phyloP scores from a whole-genome alignment of 345 rosid species.

The Eucalyptus lansdowneana region DNA sequence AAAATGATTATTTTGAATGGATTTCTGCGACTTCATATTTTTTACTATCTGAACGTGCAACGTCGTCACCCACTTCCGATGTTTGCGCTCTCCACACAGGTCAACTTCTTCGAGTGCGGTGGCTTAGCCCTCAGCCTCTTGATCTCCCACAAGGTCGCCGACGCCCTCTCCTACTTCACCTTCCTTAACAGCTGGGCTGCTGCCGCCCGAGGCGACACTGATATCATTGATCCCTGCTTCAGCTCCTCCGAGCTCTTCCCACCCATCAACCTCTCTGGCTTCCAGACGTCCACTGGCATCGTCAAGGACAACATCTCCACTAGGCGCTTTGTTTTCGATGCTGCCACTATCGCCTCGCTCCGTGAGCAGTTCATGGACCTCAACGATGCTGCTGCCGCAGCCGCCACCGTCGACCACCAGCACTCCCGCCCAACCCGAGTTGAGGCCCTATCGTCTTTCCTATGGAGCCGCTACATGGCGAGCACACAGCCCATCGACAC shows the following conservation, averaged over 20 bases:
- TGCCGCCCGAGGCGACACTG: neutral
- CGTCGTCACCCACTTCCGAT: neutral
- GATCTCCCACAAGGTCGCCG: slow-evolving; percentile 24
- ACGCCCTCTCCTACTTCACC: slow-evolving; percentile 6
- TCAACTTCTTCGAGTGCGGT: slow-evolving; percentile 18
- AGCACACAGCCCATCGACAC: neutral
- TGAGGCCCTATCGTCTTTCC: neutral
- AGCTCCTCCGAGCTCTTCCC: slow-evolving; percentile 26
- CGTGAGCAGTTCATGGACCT: neutral
- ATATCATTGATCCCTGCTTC: slow-evolving; percentile 7
- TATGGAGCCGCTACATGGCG: slow-evolving; percentile 1
- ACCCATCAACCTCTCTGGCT: slow-evolving; percentile 1
- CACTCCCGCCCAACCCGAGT: neutral
- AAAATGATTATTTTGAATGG: no score
- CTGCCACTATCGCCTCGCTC: slow-evolving; percentile 5
- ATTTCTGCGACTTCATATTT: no score
- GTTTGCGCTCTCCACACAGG: neutral
- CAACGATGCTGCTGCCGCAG: fast-evolving
- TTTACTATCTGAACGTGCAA: neutral
- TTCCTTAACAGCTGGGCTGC: slow-evolving; percentile 14
- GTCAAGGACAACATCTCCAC: slow-evolving; percentile 16
- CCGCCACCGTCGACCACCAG: neutral
- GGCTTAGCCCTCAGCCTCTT: slow-evolving; percentile 14
- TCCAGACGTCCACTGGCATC: neutral
- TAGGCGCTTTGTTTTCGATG: slow-evolving; percentile 23